Evolutionary conservation across 176 grass and related monocot genomes (phyloP), one percentile per base, ranked within the genome.

Genomic region (Zoysia japonica): DNA sequence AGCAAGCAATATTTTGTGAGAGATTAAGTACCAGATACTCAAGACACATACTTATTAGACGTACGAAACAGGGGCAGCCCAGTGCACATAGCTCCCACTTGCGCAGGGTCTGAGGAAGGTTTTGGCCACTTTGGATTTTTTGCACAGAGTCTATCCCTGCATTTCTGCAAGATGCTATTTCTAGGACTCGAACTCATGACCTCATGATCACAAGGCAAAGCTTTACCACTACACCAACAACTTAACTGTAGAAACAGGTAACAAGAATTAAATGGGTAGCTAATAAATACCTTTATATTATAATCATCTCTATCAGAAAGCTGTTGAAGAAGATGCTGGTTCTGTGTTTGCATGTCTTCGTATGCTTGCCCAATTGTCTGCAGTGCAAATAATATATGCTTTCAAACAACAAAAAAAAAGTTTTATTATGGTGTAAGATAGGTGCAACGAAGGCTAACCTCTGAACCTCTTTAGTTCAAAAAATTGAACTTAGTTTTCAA

Each of bases 341-440:
- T 90, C 80, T 97, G 95, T 51, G 87, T 87, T 83, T 94, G 92
- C 95, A 97, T 97, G 82, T 97, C 95, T 90, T 97, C 95, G 47
- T 97, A 97, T 61, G 95, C 95, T 97, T 97, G 95, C 74, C 95
- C 95, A 59, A 97, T 92, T 81, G 91, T 94, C 95, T 98, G 78
- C 66, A 28, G 68, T 53, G 52, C 81, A 69, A 83, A 80, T 35
- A 84, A 48, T 59, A 75, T 74, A 80, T 53, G 75, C 41, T 77
- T 78, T 83, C 37, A 81, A 80, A 76, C 56, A 86, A 61, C 68
- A 72, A 46, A 54, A 7, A 59, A 16, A 20, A 6, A 57, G 55
- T 17, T 17, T 57, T 57, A 28, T 28, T 28, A 28, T 28, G 28
- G 28, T 28, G 28, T 28, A 28, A 28, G 28, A 28, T 28, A 28